These are phyloP conservation scores for Tolypocladium cylindrosporum DNA, from an alignment of 2,329 filamentous ascomycete species.

Conservation along the genomic window DNA sequence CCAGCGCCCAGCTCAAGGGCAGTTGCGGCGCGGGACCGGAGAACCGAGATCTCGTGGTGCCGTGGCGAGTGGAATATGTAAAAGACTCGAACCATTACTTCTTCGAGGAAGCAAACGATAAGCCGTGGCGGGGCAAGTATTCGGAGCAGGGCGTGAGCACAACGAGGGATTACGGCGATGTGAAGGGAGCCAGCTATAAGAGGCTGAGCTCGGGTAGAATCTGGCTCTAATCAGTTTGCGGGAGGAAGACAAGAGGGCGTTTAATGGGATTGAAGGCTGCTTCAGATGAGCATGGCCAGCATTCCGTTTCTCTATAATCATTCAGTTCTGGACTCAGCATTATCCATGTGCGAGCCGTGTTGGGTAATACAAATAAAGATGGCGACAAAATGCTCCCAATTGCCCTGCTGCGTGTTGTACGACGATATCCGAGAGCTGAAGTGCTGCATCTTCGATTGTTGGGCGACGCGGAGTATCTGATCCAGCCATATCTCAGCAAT, in stretches of 20 bases:
- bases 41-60: conserved; percentile 25
- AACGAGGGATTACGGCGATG: conserved; percentile 8
- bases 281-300: not conserved
- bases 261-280: not conserved
- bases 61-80: conserved; percentile 30
- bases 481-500: not conserved
- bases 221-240: conserved; percentile 12
- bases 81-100: conserved; percentile 30
- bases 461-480: no score
- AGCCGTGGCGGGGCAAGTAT: conserved; percentile 16
- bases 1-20: conserved; percentile 24
- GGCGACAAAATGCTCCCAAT: not conserved
- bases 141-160: conserved; percentile 23
- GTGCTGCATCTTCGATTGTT: not conserved
- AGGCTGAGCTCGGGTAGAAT: conserved; percentile 14
- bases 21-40: conserved; percentile 27
- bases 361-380: not conserved
- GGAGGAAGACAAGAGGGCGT: not conserved
- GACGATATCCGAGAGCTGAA: not conserved
- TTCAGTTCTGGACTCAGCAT: not conserved
- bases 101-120: conserved; percentile 26
- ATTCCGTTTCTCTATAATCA: not conserved
- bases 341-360: not conserved
- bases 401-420: not conserved
- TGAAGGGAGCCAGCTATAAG: conserved; percentile 14